Evolutionary conservation across 78 protist species (phyloP), one percentile per base, ranked within the genome.

Genomic region (Speleostelium caveatum): DNA sequence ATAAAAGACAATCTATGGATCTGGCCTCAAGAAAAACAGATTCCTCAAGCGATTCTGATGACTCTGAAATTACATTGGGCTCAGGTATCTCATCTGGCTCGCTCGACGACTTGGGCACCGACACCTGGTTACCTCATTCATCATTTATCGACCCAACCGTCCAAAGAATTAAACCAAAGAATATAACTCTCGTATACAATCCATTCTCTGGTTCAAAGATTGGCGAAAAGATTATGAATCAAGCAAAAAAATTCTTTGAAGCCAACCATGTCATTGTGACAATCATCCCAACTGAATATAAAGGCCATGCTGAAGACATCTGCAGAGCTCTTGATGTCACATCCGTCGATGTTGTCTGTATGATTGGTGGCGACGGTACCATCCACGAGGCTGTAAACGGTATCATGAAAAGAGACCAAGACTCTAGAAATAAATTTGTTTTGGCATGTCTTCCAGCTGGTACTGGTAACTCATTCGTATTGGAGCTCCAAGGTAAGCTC

Each of bases 191-290:
- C 38, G 55, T 79, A n/a, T 79, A 79, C 39, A 79, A 79, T 26
- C 88, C 88, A 68, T 69, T 79, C 78, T 79, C 88, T 62, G 88
- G 88, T 30, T 56, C 75, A 2, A 79, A 79, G 88, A 79, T 69
- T 68, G 88, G 88, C 39, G 88, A 79, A 28, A 71, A 68, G 67
- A 69, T 79, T 28, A 71, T 71, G 78, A 79, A 79, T 39, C 73
- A 79, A 51, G 79, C 79, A 19, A 51, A 60, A 32, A 73, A 55
- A 1, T 73, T 49, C 41, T 73, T 73, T 55, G 79, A 73, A 35
- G 79, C 33, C 6, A 61, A 73, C 53, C 62, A 60, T 36, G 26
- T 73, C 45, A 55, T 21, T 14, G 79, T 67, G 2, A 41, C 49
- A 14, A 73, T 56, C 5, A 79, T 65, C 1, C 78, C 88, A 41